Conservation (phyloP, 164 flowering plant genomes). For the Platanus orientalis region DNA sequence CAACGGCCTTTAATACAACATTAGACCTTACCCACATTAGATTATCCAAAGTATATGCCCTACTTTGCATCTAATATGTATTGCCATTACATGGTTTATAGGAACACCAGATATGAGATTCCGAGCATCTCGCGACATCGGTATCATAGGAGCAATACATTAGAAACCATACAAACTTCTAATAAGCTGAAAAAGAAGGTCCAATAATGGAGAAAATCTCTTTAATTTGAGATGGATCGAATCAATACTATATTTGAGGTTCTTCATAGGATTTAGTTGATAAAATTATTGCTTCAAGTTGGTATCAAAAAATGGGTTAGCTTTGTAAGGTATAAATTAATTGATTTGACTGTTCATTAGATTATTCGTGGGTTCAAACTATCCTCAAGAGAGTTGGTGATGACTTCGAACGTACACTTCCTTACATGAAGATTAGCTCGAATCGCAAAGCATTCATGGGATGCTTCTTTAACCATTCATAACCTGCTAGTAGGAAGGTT, state of each 20-base stretch:
- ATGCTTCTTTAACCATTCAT: no score
- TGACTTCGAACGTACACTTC: no score
- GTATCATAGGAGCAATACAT: background rate
- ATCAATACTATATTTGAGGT: background rate
- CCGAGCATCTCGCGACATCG: background rate
- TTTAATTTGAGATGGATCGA: background rate
- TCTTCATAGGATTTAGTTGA: background rate
- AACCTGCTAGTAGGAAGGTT: no score
- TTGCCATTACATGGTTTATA: constrained; percentile 6
- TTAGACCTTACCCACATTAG: background rate
- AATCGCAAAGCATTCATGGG: no score
- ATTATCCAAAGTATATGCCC: constrained; percentile 9
- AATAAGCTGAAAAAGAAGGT: no score
- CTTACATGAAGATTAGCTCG: no score
- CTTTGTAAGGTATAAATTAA: no score
- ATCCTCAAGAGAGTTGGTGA: no score
- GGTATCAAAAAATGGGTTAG: no score
- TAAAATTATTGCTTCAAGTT: no score
- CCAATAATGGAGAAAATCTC: background rate
- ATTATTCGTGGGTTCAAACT: no score
- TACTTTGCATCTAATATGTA: constrained; percentile 10
- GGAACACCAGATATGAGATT: background rate
- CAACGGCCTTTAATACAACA: background rate
- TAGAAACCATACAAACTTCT: background rate
- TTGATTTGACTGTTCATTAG: no score